Base-by-base conservation (phyloP, 495 filamentous ascomycete genomes). In the Talaromyces liani region DNA sequence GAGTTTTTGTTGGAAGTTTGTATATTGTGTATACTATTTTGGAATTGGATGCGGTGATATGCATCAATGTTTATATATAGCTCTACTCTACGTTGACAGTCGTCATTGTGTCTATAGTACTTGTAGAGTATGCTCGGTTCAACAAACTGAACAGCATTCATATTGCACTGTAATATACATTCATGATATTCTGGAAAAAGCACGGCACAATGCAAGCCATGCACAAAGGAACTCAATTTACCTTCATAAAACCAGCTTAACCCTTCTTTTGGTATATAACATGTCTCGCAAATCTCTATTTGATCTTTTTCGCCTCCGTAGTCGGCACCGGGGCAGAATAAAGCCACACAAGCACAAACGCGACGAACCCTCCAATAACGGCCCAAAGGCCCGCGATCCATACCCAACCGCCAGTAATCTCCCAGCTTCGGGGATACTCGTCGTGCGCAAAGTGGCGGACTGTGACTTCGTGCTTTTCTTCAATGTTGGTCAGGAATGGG, bases 371-470 rank as follows among this genome's bases (percentile, higher is more conserved):
- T 9, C 75, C 80, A 51, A 97, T 85, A 1, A 94, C 96, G 31
- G 85, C 86, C 69, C 82, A 90, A 55, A 98, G 87, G 57, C 94
- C 94, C 2, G 87, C 84, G 68, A 98, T 94, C 94, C 94, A 98
- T 6, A 93, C 91, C 91, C 91, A 98, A 9, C 91, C 94, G 9
- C 85, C 93, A 68, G 79, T 91, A 70, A 98, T 98, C 64, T 84
- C 85, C 80, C 86, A 98, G 76, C 88, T 92, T 68, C 94, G 83
- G 51, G 92, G 90, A 83, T 90, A 98, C 78, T 98, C 94, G 70
- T 98, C 86, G 80, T 98, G 94, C 7, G 94, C 94, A 73, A 94
- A 94, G 78, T 98, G 94, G 24, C 94, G 82, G 22, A 98, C 90
- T 0, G 93, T 94, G 25, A 98, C 92, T 33, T 91, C 92, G 67